Conservation (phyloP, 169 alveolate genomes). For the Plasmodium sp. region DNA sequence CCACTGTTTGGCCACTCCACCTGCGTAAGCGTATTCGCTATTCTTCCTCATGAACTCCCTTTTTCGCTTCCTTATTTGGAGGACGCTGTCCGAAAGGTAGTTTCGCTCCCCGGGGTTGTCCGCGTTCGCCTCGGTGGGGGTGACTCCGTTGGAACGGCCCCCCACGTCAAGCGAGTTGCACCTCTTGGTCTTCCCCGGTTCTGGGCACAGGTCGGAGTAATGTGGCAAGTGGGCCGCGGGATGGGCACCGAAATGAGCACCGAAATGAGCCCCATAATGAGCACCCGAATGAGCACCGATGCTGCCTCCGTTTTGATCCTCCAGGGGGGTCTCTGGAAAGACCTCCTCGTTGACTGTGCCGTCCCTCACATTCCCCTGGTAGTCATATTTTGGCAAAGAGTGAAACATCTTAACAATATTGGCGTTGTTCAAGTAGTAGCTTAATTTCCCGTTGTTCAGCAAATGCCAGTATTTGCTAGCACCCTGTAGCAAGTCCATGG, state of each 20-base stretch:
- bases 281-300: neutral
- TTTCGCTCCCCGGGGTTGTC: neutral
- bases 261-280: neutral
- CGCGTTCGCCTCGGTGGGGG: neutral
- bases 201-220: neutral
- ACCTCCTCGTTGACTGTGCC: neutral
- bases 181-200: neutral
- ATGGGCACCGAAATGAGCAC: neutral
- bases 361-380: neutral
- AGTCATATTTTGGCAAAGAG: constrained; percentile 28
- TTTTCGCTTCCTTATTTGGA: constrained; percentile 15
- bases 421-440: constrained; percentile 4
- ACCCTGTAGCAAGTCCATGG: neutral
- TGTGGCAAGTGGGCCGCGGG: neutral
- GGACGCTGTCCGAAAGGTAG: constrained; percentile 43
- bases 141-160: neutral
- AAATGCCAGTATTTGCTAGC: neutral
- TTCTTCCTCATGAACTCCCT: constrained; percentile 11
- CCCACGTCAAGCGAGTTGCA: neutral
- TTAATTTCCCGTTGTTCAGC: constrained; percentile 23
- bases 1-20: neutral
- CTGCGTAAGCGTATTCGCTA: neutral
- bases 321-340: neutral
- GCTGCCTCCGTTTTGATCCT: neutral
- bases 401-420: constrained; percentile 27